Percentiles rank a stretch among this genome's conserved stretches.
Evolutionary conservation across 768 basidiomycete genomes (phyloP).

Genomic region (Obba rivulosa): DNA sequence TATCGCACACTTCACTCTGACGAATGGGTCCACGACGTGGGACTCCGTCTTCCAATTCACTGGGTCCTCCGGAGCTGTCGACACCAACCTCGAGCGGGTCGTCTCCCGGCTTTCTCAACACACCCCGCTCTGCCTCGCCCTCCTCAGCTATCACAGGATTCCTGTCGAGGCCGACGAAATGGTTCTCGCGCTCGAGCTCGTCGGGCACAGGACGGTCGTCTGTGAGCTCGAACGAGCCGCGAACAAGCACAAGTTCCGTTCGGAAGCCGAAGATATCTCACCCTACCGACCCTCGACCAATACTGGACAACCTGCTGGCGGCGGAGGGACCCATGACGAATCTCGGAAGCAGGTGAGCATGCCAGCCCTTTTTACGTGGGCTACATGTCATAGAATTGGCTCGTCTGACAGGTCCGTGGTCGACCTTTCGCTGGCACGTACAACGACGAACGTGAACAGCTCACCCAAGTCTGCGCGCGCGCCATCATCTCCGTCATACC

Average conservation of each 20-base stretch:
- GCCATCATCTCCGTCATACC: slow-evolving; percentile 27
- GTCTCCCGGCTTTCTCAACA: slow-evolving; percentile 28
- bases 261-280: slow-evolving; percentile 80
- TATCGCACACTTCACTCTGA: slow-evolving; percentile 1
- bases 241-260: slow-evolving; percentile 41
- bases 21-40: slow-evolving; percentile 51
- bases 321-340: slow-evolving; percentile 31
- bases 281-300: slow-evolving; percentile 77
- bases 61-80: slow-evolving; percentile 20
- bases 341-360: slow-evolving; percentile 49
- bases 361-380: neutral
- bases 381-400: neutral
- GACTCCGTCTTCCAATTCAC: slow-evolving; percentile 26
- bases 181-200: slow-evolving; percentile 63
- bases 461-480: slow-evolving; percentile 18
- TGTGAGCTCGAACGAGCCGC: slow-evolving; percentile 35
- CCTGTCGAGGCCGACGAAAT: slow-evolving; percentile 62
- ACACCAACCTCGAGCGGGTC: slow-evolving; percentile 8
- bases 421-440: slow-evolving; percentile 47
- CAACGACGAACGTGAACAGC: slow-evolving; percentile 36
- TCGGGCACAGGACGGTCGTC: slow-evolving; percentile 37
- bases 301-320: slow-evolving; percentile 44
- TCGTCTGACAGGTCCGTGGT: slow-evolving; percentile 49
- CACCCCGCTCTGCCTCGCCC: slow-evolving; percentile 58
- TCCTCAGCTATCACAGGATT: slow-evolving; percentile 60